These are phyloP conservation scores for Pseudogymnoascus sp. DNA, from an alignment of 2,329 filamentous ascomycete genomes.

Conservation along the genomic window DNA sequence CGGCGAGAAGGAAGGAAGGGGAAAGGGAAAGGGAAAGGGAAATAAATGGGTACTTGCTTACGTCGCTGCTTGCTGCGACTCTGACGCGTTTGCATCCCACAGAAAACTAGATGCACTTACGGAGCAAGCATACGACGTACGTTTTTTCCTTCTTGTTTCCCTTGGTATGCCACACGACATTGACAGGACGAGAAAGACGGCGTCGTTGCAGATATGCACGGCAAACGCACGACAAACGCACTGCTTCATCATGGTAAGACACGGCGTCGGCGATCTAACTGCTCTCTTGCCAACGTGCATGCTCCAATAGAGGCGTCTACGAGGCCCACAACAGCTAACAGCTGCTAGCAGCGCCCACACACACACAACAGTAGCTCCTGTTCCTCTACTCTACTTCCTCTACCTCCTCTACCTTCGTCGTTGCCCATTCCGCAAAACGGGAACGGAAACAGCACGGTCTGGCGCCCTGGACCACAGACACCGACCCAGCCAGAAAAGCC, in stretches of 20 bases:
- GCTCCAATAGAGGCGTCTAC: background rate
- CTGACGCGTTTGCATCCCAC: constrained; percentile 3
- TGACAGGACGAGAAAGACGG: background rate
- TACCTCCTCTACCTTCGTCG: background rate
- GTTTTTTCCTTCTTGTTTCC: too few species aligned
- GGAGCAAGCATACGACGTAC: background rate
- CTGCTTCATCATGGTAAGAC: background rate
- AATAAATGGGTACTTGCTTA: background rate
- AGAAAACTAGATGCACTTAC: background rate
- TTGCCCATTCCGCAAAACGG: background rate
- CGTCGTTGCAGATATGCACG: background rate
- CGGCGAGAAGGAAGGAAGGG: background rate
- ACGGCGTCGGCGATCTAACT: background rate
- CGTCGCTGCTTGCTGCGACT: background rate
- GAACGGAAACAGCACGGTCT: background rate
- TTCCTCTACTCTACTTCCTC: background rate
- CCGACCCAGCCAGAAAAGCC: background rate
- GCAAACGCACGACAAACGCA: background rate
- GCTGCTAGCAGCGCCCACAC: background rate
- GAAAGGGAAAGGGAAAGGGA: background rate
- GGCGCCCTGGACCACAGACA: background rate
- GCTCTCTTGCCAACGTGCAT: background rate
- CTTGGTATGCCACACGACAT: background rate
- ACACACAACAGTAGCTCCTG: background rate
- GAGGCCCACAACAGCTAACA: background rate